These are phyloP conservation scores for Cyclotella choctawhatcheeana DNA, from an alignment of 108 stramenopile genomes.

Conservation along the genomic window DNA sequence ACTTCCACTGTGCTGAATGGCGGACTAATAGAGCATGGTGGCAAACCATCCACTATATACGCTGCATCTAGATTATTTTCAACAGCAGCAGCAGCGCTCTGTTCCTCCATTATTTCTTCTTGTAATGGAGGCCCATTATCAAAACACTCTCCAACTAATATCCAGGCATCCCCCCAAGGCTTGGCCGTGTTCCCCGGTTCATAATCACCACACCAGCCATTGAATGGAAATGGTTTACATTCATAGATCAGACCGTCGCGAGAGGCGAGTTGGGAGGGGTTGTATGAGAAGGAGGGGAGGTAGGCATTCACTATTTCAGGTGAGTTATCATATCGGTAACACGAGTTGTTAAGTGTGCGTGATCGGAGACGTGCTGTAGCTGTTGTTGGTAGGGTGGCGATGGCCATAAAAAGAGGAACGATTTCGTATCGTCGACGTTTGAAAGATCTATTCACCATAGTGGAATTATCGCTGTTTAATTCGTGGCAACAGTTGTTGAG, in stretches of 20 bases:
- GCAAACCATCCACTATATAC: background rate
- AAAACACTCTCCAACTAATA: slow-evolving; percentile 2
- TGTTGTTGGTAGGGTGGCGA: no score
- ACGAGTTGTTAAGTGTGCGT: background rate
- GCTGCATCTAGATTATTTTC: background rate
- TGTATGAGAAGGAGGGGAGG: slow-evolving; percentile 7
- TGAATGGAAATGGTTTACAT: slow-evolving; percentile 29
- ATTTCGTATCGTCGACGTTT: no score
- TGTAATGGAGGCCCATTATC: background rate
- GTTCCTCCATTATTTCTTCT: slow-evolving; percentile 1
- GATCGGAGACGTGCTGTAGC: background rate
- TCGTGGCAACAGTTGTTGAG: no score
- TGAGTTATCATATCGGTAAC: background rate
- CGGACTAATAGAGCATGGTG: background rate
- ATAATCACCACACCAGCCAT: slow-evolving; percentile 29
- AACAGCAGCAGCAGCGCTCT: background rate
- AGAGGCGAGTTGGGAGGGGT: slow-evolving; percentile 1
- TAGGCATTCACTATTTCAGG: background rate
- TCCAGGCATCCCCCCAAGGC: slow-evolving; percentile 27
- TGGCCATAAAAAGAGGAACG: no score
- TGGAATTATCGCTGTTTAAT: no score
- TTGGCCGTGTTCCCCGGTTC: background rate
- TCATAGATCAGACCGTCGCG: slow-evolving; percentile 13
- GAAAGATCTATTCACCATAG: no score
- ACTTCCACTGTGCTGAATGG: background rate